Percentiles rank a stretch among this genome's conserved stretches.
phyloP scores from a whole-genome alignment of 148 eudicot species.

The Rhododendron vialii region DNA sequence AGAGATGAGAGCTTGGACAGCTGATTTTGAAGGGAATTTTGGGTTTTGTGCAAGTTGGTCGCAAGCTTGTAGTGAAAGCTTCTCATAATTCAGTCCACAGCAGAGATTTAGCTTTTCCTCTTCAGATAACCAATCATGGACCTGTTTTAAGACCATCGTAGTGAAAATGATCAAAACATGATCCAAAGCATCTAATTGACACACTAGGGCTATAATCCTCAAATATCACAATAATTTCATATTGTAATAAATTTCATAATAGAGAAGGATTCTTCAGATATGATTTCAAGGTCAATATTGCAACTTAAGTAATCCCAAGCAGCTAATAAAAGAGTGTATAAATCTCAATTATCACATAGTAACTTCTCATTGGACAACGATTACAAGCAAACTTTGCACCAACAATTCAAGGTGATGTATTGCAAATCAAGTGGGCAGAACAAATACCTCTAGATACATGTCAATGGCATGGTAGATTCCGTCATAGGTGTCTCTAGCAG shows the following conservation, averaged over 20 bases:
- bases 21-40: constrained; percentile 54
- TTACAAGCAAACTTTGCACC: background rate
- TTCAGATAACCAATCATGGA: constrained; percentile 60
- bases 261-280: background rate
- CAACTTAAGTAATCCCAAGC: background rate
- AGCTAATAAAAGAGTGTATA: background rate
- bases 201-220: background rate
- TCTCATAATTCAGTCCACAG: constrained; percentile 54
- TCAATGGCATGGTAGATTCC: constrained; percentile 63
- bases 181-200: background rate
- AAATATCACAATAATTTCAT: background rate
- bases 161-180: background rate
- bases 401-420: background rate
- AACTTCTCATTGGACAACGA: background rate
- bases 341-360: background rate
- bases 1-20: constrained; percentile 46
- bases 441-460: constrained; percentile 68
- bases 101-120: constrained; percentile 57
- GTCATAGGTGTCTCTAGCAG: constrained; percentile 61
- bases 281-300: background rate
- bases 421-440: background rate
- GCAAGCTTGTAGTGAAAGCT: constrained; percentile 57
- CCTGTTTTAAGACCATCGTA: constrained; percentile 32
- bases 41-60: constrained; percentile 48
- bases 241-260: background rate